Evolutionary conservation across 75 land plant species (phyloP), one percentile per base, ranked within the genome.

Genomic region (Selaginella tamariscina): DNA sequence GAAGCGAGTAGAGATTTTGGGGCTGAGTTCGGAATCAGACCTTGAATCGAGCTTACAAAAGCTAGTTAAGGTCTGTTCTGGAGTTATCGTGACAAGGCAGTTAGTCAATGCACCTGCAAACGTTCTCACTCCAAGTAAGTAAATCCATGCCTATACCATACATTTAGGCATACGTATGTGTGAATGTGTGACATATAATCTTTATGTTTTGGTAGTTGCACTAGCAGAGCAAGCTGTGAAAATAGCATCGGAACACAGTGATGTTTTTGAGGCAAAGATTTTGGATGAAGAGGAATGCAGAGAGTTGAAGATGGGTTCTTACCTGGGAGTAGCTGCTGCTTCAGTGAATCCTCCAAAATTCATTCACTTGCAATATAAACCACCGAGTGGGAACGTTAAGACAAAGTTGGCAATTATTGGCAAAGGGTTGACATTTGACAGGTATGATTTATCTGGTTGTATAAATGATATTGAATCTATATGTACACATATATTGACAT

Each of bases 51-150:
- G 28, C 15, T 44, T 74, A 31, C 26, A 30, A 27, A 73, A 39
- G 28, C 29, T 72, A 15, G 54, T 74, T 2, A 54, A 30, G n/a
- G 32, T 56, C n/a, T 30, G 65, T 31, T 67, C 67, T 54, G 77
- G 77, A 23, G 77, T 75, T 24, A 75, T 75, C 1, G 28, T 65
- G 18, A 67, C 73, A 29, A 70, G 54, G 39, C 73, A 75, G 32
- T 68, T 75, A 1, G 77, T 75, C 21, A 64, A 62, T 62, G 66
- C 77, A 29, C 77, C 77, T 33, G 68, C 77, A n/a, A 75, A 75
- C 33, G 77, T 75, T 18, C 32, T 75, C 24, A 75, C 68, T 56
- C 77, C 77, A 26, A 64, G 77, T 75, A 63, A 65, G 30, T 26
- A 18, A n/a, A n/a, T n/a, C n/a, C n/a, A n/a, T n/a, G n/a, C n/a